phyloP scores from a whole-genome alignment of 2,329 filamentous ascomycete genomes.

The Metarhizium rileyi region DNA sequence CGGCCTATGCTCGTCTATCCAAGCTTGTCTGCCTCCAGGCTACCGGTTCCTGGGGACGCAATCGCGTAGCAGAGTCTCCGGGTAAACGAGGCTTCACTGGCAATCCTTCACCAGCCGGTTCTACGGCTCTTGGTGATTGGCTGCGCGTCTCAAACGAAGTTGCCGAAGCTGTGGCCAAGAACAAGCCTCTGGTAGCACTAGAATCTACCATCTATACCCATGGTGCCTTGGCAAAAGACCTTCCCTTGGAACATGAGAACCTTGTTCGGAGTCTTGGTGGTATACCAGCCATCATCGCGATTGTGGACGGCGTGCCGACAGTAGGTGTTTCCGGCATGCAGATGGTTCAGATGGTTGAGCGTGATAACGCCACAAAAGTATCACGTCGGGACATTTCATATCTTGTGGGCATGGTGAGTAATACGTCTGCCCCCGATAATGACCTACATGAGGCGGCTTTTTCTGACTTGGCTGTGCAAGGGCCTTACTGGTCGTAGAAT shows the following conservation, averaged over 20 bases:
- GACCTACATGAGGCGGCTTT: background rate
- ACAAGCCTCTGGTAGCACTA: constrained; percentile 79
- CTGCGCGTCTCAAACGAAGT: constrained; percentile 77
- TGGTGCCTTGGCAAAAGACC: constrained; percentile 65
- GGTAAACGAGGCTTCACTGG: background rate
- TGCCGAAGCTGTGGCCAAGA: constrained; percentile 59
- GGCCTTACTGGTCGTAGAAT: constrained; percentile 56
- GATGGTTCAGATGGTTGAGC: constrained; percentile 59
- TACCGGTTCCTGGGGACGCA: background rate
- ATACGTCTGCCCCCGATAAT: constrained; percentile 4
- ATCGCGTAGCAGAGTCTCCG: background rate
- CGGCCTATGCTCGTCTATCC: background rate
- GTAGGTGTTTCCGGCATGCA: constrained; percentile 70
- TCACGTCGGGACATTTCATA: constrained; percentile 82
- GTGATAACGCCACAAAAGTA: constrained; percentile 66
- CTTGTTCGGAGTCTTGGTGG: constrained; percentile 73
- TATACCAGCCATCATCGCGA: constrained; percentile 82
- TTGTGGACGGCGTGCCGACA: constrained; percentile 71
- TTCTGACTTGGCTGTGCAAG: constrained; percentile 25
- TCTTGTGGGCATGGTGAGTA: constrained; percentile 61
- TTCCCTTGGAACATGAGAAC: constrained; percentile 71
- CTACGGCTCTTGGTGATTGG: constrained; percentile 23
- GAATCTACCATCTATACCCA: constrained; percentile 98
- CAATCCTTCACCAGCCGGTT: constrained; percentile 16
- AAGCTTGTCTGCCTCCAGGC: background rate